Evolutionary conservation across 2,329 filamentous ascomycete genomes (phyloP), one percentile per base, ranked within the genome.

Genomic region (Ambrosiella xylebori): DNA sequence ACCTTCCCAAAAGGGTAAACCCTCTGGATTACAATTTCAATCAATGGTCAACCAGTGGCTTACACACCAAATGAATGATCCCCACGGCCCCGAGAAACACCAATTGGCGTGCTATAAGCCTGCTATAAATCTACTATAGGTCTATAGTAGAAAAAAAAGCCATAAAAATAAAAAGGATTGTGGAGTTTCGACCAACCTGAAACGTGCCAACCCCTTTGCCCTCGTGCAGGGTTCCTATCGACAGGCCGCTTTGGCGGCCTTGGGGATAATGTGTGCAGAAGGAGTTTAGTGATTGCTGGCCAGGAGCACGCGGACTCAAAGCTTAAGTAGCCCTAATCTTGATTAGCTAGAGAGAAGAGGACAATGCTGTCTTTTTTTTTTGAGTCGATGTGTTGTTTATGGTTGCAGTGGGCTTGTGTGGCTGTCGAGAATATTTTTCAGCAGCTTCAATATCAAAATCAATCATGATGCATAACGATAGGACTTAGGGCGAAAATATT

Each of bases 161-260:
- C 2, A 41, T 9, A 27, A 17, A 38, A 57, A 51, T 13, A 39
- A 57, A 57, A 51, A 51, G 55, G 55, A 51, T 51, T 54, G 40
- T 41, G 41, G 57, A 58, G 57, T 58, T 58, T 54, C 57, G 57
- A 54, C 57, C 40, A 58, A 58, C 57, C 57, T 58, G 57, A 58
- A 58, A 58, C 57, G 37, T 54, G 57, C 57, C 57, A 54, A 8
- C 51, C 39, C 17, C 45, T 45, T 37, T 41, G 12, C 36, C 52
- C 17, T 41, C 17, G 37, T 19, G 27, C 52, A 51, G 47, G 47
- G 47, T 51, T 51, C 27, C 27, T 36, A 35, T n/a, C 47, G 2
- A 11, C 13, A 35, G 19, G 47, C 17, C 47, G 19, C 27, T 27
- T 37, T 2, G 3, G 35, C 2, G 2, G 9, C 1, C n/a, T 12